These are phyloP conservation scores for Salix purpurea DNA, from an alignment of 345 rosid genomes.

Conservation along the genomic window DNA sequence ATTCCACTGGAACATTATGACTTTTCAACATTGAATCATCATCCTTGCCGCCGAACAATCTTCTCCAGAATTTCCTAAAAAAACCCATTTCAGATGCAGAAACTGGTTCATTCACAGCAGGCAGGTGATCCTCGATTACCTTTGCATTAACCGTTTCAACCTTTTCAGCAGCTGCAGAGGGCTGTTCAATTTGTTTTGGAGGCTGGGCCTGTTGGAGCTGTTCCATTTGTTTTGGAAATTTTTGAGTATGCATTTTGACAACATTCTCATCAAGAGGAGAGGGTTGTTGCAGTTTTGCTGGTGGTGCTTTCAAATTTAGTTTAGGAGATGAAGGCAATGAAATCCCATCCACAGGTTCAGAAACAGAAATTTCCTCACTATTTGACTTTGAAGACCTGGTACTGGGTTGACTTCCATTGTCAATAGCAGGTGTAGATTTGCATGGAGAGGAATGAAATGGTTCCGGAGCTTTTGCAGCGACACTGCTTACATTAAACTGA, in stretches of 20 bases:
- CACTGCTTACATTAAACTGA: conserved; percentile 25
- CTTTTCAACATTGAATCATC: conserved; percentile 18
- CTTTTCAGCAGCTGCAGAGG: conserved; percentile 13
- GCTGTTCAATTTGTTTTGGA: conserved; percentile 18
- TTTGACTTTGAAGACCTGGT: conserved; percentile 15
- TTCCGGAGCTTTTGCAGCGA: conserved; percentile 28
- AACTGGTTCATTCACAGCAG: conserved; percentile 17
- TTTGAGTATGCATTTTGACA: conserved; percentile 17
- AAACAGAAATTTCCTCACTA: conserved; percentile 15
- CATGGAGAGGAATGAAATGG: conserved; percentile 15
- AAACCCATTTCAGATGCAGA: conserved; percentile 34
- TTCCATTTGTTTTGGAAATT: conserved; percentile 14
- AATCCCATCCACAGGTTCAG: conserved; percentile 21
- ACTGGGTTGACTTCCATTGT: conserved; percentile 12
- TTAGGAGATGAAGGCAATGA: conserved; percentile 10
- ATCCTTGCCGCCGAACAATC: conserved; percentile 41
- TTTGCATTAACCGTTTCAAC: conserved; percentile 7
- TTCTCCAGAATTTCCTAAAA: conserved; percentile 40
- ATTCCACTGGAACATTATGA: conserved; percentile 13
- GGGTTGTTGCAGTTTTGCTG: conserved; percentile 16
- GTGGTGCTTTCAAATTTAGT: conserved; percentile 9
- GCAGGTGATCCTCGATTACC: conserved; percentile 15
- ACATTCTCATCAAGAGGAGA: conserved; percentile 18
- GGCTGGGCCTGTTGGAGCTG: conserved; percentile 6
- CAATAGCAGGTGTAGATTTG: conserved; percentile 1